Evolutionary conservation across 306 rosid genomes (phyloP), one percentile per base, ranked within the genome.

Genomic region (Ormosia emarginata): DNA sequence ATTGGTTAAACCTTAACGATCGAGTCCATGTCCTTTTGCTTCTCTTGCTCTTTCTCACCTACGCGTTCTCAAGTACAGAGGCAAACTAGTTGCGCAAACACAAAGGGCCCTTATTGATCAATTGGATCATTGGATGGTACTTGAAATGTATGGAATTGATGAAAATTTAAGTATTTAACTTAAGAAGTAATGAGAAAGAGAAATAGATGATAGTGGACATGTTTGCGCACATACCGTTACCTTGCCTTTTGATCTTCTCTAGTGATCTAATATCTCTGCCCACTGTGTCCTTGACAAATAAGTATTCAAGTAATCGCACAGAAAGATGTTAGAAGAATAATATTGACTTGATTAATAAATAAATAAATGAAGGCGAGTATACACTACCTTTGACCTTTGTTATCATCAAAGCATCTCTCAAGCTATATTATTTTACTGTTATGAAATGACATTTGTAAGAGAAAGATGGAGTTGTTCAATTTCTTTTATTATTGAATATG

Each of bases 1-100:
- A 67, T 73, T 77, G 67, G 85, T 88, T 86, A 91, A 88, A 89
- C 71, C 85, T 63, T 34, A 37, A 44, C 66, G 36, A 43, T 5
- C 8, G 34, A 74, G 47, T 66, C 63, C 77, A 30, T 40, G 49
- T 46, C 8, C 46, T 32, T 56, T 59, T 30, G 66, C 24, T 41
- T 69, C 74, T 55, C 52, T 49, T 14, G 34, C 47, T 74, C 43
- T 74, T 33, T 81, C 74, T 29, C 29, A 18, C 52, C 32, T 47
- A 66, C 76, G 68, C 79, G 72, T 76, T 53, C 65, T 83, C 74
- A 52, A 77, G 82, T 81, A 79, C 63, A 56, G 15, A 53, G 53
- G 47, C 67, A 47, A 63, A 8, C 41, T 61, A 80, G 41, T 70
- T 52, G 37, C 78, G 63, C 80, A 61, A 77, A 75, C 74, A 69